phyloP scores from a whole-genome alignment of 768 basidiomycete genomes.

The Kwoniella pini region DNA sequence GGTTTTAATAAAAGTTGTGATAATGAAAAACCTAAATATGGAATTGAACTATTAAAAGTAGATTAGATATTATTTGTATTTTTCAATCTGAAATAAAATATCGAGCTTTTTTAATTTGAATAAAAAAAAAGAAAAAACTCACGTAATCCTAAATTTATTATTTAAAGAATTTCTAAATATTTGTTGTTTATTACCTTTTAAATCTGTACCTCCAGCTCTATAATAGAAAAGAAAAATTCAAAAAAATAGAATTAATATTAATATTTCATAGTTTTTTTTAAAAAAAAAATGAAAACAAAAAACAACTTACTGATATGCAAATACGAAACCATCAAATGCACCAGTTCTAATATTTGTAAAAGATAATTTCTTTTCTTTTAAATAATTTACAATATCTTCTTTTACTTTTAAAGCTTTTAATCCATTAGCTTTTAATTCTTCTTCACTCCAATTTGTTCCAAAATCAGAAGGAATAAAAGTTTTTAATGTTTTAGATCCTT shows the following conservation, averaged over 20 bases:
- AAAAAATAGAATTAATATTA: no score
- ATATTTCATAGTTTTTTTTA: no score
- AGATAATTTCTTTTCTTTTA: neutral
- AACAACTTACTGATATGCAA: slow-evolving; percentile 4
- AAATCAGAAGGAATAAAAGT: slow-evolving; percentile 13
- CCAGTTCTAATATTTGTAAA: slow-evolving; percentile 2
- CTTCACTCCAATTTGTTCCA: slow-evolving; percentile 6
- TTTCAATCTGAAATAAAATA: no score
- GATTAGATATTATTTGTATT: neutral
- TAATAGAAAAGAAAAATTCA: neutral
- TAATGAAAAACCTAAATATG: slow-evolving; percentile 4
- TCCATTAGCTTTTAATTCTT: slow-evolving; percentile 1
- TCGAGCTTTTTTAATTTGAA: no score
- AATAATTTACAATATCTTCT: neutral
- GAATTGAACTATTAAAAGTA: neutral
- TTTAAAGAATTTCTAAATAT: slow-evolving; percentile 7
- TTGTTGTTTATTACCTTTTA: slow-evolving; percentile 2
- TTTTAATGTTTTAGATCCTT: slow-evolving; percentile 1
- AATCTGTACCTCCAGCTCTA: slow-evolving; percentile 9
- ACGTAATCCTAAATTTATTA: slow-evolving; percentile 8
- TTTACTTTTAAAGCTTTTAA: neutral
- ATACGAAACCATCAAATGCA: slow-evolving; percentile 1
- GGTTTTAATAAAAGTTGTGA: neutral
- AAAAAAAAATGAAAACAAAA: neutral
- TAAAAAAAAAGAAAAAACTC: slow-evolving; percentile 1